A percentile compares a stretch with the other conserved stretches of the same genome.
These are phyloP conservation scores for Fomitiporia mediterranea DNA, from an alignment of 1,284 basidiomycete species.

Conservation along the genomic window DNA sequence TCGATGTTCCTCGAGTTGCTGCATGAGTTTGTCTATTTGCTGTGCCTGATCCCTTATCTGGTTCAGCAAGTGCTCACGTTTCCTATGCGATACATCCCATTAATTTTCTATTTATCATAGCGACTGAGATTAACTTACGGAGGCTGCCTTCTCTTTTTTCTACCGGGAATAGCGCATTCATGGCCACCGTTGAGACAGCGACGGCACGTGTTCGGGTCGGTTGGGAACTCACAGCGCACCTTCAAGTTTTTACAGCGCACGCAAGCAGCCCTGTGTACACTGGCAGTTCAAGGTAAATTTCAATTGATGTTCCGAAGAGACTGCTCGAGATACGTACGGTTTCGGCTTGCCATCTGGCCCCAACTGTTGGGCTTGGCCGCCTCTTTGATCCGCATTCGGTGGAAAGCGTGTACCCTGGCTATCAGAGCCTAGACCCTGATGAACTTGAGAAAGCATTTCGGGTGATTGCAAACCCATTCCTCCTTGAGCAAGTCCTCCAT, in stretches of 20 bases:
- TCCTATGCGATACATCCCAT: constrained; percentile 34
- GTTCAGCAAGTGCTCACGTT: constrained; percentile 70
- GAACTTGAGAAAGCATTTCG: constrained; percentile 6
- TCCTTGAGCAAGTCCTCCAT: not conserved
- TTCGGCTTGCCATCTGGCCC: constrained; percentile 10
- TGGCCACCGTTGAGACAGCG: constrained; percentile 19
- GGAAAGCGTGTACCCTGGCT: not conserved
- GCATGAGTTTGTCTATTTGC: constrained; percentile 64
- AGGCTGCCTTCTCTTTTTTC: constrained; percentile 18
- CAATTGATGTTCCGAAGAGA: too few species aligned
- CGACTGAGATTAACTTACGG: constrained; percentile 10
- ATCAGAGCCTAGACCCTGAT: not conserved
- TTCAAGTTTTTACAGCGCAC: constrained; percentile 20
- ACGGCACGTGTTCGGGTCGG: constrained; percentile 16
- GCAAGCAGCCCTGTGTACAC: constrained; percentile 11
- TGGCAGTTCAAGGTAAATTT: too few species aligned
- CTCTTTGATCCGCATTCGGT: not conserved
- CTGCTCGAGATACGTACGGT: not conserved
- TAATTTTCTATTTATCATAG: not conserved
- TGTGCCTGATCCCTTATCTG: constrained; percentile 68
- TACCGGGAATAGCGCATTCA: constrained; percentile 17
- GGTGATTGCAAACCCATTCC: not conserved
- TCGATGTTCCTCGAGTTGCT: constrained; percentile 47
- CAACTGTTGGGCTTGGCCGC: not conserved
- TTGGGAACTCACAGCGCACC: constrained; percentile 19